Evolutionary conservation across 257 asterid species (phyloP).

Genomic region (Echium plantagineum): DNA sequence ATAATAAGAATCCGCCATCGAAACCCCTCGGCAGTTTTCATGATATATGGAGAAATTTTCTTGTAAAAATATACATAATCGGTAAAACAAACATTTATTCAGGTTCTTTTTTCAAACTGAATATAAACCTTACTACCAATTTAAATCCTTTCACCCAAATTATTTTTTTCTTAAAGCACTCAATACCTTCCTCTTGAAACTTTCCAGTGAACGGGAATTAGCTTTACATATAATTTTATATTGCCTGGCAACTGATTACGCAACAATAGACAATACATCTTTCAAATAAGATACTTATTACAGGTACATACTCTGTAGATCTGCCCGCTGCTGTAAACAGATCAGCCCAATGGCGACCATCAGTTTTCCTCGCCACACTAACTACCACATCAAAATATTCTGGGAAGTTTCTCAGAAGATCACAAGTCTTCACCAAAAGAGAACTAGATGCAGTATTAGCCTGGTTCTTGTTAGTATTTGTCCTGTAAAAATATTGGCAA

Average conservation of each 20-base stretch:
- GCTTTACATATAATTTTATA: neutral
- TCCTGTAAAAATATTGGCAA: constrained; percentile 38
- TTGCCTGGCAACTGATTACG: neutral
- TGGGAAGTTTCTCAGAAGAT: constrained; percentile 81
- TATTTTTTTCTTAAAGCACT: neutral
- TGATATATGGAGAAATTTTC: too few relatives aligned
- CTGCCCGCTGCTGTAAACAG: constrained; percentile 93
- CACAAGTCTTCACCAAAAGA: constrained; percentile 90
- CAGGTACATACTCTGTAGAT: constrained; percentile 74
- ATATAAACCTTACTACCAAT: neutral
- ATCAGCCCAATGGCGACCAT: constrained; percentile 99
- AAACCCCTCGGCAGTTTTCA: too few relatives aligned
- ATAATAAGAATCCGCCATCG: too few relatives aligned
- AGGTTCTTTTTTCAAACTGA: too few relatives aligned
- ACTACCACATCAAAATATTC: constrained; percentile 98
- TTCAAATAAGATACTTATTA: neutral
- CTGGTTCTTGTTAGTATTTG: constrained; percentile 55
- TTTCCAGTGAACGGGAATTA: neutral
- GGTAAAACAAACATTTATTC: too few relatives aligned
- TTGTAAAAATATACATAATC: too few relatives aligned
- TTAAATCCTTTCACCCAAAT: neutral
- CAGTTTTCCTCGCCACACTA: constrained; percentile 99
- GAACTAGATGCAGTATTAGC: constrained; percentile 36
- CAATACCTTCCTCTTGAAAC: neutral
- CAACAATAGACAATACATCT: neutral